Evolutionary conservation across 805 yeast species (phyloP), one percentile per base, ranked within the genome.

Genomic region (Lachancea nothofagi): DNA sequence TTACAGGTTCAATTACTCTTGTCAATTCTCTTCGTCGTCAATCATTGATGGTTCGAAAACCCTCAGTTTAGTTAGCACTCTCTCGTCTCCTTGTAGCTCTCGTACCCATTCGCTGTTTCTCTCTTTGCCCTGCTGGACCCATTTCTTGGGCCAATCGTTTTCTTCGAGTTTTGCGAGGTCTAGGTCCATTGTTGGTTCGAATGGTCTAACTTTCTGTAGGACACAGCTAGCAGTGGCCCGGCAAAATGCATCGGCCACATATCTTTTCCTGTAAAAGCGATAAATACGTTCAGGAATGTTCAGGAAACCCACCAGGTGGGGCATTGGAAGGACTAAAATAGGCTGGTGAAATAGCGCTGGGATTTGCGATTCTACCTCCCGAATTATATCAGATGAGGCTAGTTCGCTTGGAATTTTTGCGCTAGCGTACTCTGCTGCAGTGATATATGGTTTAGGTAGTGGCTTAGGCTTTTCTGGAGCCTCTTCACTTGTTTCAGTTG

Each of bases 101-200:
- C 78, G 78, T 40, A 81, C 78, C 98, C 98, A 90, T 58, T 90
- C 97, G 47, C 95, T 82, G 29, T 75, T 66, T 48, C 77, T 81
- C 38, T 77, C 83, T 33, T 62, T 57, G n/a, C 96, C 95, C 43
- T 71, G 72, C 48, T 77, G 71, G 24, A 85, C 83, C 96, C 97
- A 90, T 42, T 73, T 72, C 40, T 67, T 61, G 10, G 96, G 96
- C 97, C 97, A 90, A 48, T 85, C 90, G 5, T 60, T 53, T 56
- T 89, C 96, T 29, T 68, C 77, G 14, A 57, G 54, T 38, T 65
- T 53, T 40, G 64, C 72, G 15, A 59, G 36, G 13, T 62, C 61
- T 13, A 62, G 55, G 41, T 77, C 78, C 3, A 51, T 50, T 2
- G 51, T 47, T 8, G 55, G 43, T 33, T 67, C 59, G 52, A 77